phyloP scores from a whole-genome alignment of 2,329 filamentous ascomycete species.

The Verruconis gallopava region DNA sequence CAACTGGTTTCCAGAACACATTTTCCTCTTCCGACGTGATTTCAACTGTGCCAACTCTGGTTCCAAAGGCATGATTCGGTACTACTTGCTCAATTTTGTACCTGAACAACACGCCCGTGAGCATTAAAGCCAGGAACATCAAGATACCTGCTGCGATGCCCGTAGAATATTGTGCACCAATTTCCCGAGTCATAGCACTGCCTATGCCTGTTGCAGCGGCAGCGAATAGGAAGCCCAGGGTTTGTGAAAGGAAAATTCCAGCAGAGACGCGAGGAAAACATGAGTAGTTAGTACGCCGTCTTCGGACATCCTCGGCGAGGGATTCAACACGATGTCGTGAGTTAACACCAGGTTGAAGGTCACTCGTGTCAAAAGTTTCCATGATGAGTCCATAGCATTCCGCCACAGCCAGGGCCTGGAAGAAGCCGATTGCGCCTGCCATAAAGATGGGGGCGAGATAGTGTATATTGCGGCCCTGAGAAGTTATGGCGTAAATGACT shows the following conservation, averaged over 20 bases:
- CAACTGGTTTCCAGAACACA: constrained; percentile 53
- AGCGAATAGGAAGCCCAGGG: constrained; percentile 55
- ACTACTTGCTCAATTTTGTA: constrained; percentile 58
- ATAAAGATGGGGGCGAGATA: constrained; percentile 54
- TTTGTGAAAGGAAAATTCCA: constrained; percentile 58
- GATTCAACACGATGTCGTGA: constrained; percentile 33
- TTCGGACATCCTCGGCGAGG: constrained; percentile 29
- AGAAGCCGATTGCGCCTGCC: constrained; percentile 52
- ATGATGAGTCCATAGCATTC: constrained; percentile 68
- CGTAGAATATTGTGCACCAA: constrained; percentile 56
- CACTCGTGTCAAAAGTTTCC: constrained; percentile 72
- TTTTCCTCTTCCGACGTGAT: constrained; percentile 32
- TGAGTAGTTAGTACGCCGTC: constrained; percentile 56
- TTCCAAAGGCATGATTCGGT: constrained; percentile 41
- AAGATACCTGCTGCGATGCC: constrained; percentile 56
- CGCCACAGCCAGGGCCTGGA: constrained; percentile 59
- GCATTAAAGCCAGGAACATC: constrained; percentile 48
- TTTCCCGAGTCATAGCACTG: constrained; percentile 49
- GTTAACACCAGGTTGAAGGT: constrained; percentile 60
- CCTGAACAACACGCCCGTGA: constrained; percentile 49
- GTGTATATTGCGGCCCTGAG: constrained; percentile 46
- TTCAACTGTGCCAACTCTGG: constrained; percentile 20
- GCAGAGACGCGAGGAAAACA: constrained; percentile 62
- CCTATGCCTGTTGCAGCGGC: constrained; percentile 56
- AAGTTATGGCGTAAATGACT: constrained; percentile 54